These are phyloP conservation scores for Eimeria acervulina DNA, from an alignment of 169 alveolate genomes.

Conservation along the genomic window DNA sequence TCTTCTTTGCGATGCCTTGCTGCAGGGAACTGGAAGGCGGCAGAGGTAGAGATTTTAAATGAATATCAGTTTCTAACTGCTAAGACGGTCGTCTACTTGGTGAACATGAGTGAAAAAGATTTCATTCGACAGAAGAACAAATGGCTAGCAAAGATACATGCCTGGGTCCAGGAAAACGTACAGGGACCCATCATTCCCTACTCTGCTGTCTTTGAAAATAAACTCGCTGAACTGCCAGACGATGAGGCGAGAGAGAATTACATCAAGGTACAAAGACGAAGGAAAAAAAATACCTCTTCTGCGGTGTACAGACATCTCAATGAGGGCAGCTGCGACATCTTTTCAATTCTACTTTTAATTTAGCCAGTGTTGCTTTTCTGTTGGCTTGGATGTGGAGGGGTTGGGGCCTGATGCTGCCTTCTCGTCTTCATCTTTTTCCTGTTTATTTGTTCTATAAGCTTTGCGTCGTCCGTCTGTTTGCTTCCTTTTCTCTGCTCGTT, in stretches of 20 bases:
- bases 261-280: conserved; percentile 86
- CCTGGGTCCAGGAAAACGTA: conserved; percentile 98
- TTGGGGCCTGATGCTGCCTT: no score
- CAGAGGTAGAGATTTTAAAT: conserved; percentile 85
- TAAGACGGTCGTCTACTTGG: conserved; percentile 99
- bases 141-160: conserved; percentile 96
- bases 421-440: no score
- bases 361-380: neutral
- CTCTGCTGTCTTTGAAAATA: conserved; percentile 98
- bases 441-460: no score
- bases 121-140: conserved; percentile 98
- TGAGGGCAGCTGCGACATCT: neutral
- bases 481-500: no score
- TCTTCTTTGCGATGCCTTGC: neutral
- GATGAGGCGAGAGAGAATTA: conserved; percentile 92
- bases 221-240: conserved; percentile 93
- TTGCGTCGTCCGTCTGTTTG: no score
- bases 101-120: conserved; percentile 97
- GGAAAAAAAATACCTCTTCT: neutral
- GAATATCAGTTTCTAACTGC: conserved; percentile 98
- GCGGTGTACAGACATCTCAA: neutral
- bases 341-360: neutral
- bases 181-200: conserved; percentile 99
- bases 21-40: conserved; percentile 85
- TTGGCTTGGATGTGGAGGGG: neutral